phyloP scores from a whole-genome alignment of 805 yeast species.

The Yarrowia alimentaria region DNA sequence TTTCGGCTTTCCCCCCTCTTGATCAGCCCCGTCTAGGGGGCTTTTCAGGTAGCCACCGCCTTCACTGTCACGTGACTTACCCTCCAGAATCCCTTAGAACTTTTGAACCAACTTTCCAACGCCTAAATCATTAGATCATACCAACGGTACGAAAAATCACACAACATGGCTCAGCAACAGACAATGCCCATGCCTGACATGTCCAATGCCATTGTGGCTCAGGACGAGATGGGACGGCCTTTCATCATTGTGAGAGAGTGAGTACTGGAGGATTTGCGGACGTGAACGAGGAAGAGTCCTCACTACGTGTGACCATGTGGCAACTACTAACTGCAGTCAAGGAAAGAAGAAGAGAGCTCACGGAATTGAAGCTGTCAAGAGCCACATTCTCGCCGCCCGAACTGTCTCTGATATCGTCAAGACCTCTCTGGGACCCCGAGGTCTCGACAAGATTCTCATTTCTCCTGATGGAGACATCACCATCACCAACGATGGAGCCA shows the following conservation, averaged over 20 bases:
- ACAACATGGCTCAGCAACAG: conserved; percentile 29
- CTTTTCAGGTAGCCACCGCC: neutral
- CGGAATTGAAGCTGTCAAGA: conserved; percentile 72
- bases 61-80: conserved; percentile 18
- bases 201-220: conserved; percentile 98
- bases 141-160: too few species aligned
- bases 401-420: conserved; percentile 89
- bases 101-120: neutral
- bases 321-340: conserved; percentile 41
- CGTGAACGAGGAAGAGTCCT: too few species aligned
- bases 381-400: conserved; percentile 92
- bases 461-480: conserved; percentile 98
- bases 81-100: conserved; percentile 22
- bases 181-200: conserved; percentile 69
- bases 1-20: neutral
- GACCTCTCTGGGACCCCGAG: conserved; percentile 95
- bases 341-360: conserved; percentile 62
- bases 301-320: too few species aligned
- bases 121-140: neutral
- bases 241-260: conserved; percentile 92
- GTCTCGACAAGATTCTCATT: conserved; percentile 93
- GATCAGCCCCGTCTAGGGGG: neutral
- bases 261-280: too few species aligned
- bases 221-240: conserved; percentile 99
- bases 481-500: conserved; percentile 98